Percentiles rank a stretch among this genome's conserved stretches.
phyloP scores from a whole-genome alignment of 2,329 filamentous ascomycete genomes.

The Cercospora sojina region DNA sequence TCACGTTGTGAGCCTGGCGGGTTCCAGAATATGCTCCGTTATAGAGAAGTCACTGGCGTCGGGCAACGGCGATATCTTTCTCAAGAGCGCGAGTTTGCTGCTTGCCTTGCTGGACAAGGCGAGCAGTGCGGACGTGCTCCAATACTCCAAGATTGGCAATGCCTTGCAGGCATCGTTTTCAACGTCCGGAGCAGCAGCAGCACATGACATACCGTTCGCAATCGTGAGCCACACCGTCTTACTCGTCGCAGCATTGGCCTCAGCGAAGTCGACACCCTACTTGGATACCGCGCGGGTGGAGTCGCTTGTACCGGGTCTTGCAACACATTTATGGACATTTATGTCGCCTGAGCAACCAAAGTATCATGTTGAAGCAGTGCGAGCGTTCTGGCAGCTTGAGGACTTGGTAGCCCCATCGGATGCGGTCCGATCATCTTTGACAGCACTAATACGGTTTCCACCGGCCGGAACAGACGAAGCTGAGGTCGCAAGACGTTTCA shows the following conservation, averaged over 20 bases:
- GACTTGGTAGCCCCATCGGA: constrained; percentile 24
- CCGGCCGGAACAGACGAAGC: constrained; percentile 5
- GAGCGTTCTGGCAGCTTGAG: constrained; percentile 83
- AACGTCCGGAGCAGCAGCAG: not conserved
- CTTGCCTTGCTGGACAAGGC: constrained; percentile 13
- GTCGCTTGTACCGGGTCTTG: constrained; percentile 65
- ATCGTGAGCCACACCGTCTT: constrained; percentile 27
- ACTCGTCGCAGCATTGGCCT: constrained; percentile 19
- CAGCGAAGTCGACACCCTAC: constrained; percentile 5
- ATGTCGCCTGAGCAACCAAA: constrained; percentile 81
- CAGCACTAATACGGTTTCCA: constrained; percentile 12
- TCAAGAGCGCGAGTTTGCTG: constrained; percentile 7
- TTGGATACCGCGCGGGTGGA: constrained; percentile 51
- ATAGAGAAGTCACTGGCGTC: constrained; percentile 9
- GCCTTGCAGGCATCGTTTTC: constrained; percentile 4
- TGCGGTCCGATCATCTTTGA: constrained; percentile 26
- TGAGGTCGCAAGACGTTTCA: constrained; percentile 69
- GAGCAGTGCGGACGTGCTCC: not conserved
- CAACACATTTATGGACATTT: constrained; percentile 73
- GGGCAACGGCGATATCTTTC: not conserved
- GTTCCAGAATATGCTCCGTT: not conserved
- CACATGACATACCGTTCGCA: constrained; percentile 21
- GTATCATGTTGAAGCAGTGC: constrained; percentile 89
- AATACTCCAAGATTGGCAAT: constrained; percentile 1
- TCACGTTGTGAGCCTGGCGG: constrained; percentile 5